phyloP scores from a whole-genome alignment of 2,329 filamentous ascomycete species.

The Ophiostoma montium region DNA sequence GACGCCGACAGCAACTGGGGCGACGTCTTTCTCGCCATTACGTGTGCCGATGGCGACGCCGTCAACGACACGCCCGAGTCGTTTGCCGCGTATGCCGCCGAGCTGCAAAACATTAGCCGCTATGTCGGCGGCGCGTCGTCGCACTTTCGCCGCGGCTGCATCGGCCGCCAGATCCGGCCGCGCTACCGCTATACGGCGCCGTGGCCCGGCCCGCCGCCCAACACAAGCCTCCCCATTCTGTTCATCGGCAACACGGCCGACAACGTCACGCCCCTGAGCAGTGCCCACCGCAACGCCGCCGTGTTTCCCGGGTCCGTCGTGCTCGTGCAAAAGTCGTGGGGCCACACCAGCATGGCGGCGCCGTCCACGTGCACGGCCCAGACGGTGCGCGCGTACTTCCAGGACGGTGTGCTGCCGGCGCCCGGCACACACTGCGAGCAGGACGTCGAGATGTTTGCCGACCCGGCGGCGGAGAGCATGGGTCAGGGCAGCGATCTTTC shows the following conservation, averaged over 20 bases:
- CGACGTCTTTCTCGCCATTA: slow-evolving; percentile 30
- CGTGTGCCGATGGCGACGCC: slow-evolving; percentile 27
- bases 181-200: slow-evolving; percentile 26
- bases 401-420: slow-evolving; percentile 30
- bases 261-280: slow-evolving; percentile 30
- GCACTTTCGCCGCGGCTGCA: slow-evolving; percentile 26
- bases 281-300: slow-evolving; percentile 17
- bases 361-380: slow-evolving; percentile 29
- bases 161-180: slow-evolving; percentile 23
- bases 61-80: slow-evolving; percentile 16
- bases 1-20: slow-evolving; percentile 20
- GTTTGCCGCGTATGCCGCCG: slow-evolving; percentile 15
- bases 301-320: slow-evolving; percentile 24
- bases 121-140: slow-evolving; percentile 30
- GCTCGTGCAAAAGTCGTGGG: slow-evolving; percentile 34
- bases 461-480: too few species aligned
- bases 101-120: slow-evolving; percentile 20
- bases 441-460: too few species aligned
- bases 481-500: too few species aligned
- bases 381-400: slow-evolving; percentile 29
- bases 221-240: slow-evolving; percentile 27
- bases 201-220: slow-evolving; percentile 1
- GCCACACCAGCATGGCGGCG: slow-evolving; percentile 29
- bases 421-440: slow-evolving; percentile 5
- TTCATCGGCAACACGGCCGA: slow-evolving; percentile 29